Percentiles rank a stretch among this genome's conserved stretches.
Conservation (phyloP, 2,329 filamentous ascomycete species). For the Blastomyces gilchristii region DNA sequence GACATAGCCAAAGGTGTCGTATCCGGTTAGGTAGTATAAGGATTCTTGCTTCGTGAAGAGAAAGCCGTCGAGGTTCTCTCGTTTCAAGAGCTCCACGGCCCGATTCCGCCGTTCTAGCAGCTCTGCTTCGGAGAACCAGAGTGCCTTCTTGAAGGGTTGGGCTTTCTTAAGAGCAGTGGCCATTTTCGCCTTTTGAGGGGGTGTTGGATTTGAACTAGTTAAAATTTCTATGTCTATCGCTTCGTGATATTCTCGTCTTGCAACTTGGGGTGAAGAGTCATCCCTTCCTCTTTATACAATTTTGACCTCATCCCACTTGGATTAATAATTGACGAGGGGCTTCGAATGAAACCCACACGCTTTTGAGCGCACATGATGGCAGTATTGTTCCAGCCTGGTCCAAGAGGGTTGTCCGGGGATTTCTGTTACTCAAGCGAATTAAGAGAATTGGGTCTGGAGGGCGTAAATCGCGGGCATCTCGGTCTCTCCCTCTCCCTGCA, state of each 20-base stretch:
- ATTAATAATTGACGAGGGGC: not conserved
- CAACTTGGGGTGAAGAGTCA: not conserved
- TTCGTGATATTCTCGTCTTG: not conserved
- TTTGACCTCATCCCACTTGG: not conserved
- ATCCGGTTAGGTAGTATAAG: conserved; percentile 25
- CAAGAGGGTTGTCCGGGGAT: not conserved
- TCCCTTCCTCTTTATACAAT: not conserved
- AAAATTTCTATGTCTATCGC: not conserved
- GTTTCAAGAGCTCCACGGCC: conserved; percentile 22
- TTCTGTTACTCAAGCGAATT: not conserved
- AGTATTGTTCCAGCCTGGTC: not conserved
- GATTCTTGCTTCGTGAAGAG: conserved; percentile 30
- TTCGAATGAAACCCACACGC: not conserved
- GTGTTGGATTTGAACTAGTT: not conserved
- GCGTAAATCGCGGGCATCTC: not conserved
- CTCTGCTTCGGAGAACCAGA: conserved; percentile 22
- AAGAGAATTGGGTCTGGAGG: not conserved
- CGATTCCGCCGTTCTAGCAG: conserved; percentile 19
- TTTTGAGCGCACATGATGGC: not conserved
- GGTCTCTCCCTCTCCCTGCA: not conserved
- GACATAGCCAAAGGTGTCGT: conserved; percentile 30
- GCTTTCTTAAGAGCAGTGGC: conserved; percentile 13
- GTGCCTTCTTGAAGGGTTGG: conserved; percentile 23
- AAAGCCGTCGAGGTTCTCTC: conserved; percentile 28
- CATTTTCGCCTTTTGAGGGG: conserved; percentile 9